Evolutionary conservation across 192 early-diverging fungal species (phyloP).

Genomic region (Rhizoclosmatium sp.): DNA sequence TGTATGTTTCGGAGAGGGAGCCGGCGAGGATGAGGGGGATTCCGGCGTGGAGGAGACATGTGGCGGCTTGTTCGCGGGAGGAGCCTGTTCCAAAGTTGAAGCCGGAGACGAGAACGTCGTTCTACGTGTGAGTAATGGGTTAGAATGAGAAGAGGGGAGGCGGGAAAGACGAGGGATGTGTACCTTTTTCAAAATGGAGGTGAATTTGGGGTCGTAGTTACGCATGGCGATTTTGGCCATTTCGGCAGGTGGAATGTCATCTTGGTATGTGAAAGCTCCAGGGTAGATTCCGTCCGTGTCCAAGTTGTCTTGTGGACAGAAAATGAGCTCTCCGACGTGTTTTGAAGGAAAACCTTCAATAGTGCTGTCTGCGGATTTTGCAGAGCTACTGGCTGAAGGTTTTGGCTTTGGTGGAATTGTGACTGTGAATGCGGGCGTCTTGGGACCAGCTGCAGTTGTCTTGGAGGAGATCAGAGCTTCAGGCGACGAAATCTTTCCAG

Average conservation of each 20-base stretch:
- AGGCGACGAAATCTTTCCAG: constrained; percentile 81
- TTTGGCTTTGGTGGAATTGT: constrained; percentile 39
- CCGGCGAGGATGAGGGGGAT: constrained; percentile 88
- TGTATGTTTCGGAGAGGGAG: constrained; percentile 97
- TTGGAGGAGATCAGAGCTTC: constrained; percentile 7
- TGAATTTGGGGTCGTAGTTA: constrained; percentile 95
- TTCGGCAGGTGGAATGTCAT: constrained; percentile 86
- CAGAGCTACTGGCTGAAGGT: constrained; percentile 6
- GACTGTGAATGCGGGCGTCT: constrained; percentile 2
- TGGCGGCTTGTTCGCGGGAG: constrained; percentile 97
- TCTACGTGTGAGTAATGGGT: constrained; percentile 39
- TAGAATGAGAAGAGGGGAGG: neutral
- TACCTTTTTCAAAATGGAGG: constrained; percentile 66
- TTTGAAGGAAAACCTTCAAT: constrained; percentile 78
- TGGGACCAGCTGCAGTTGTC: neutral
- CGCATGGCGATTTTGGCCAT: constrained; percentile 98
- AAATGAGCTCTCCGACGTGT: constrained; percentile 85
- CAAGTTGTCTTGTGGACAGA: constrained; percentile 92
- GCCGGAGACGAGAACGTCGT: constrained; percentile 89
- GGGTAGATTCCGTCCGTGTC: constrained; percentile 99
- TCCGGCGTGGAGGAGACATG: constrained; percentile 87
- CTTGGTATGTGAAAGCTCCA: constrained; percentile 98
- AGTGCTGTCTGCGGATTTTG: neutral
- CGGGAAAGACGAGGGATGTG: neutral
- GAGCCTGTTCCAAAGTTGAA: constrained; percentile 99